Base-by-base conservation (phyloP, 768 basidiomycete species). In the Rhodosporidiobolus odoratus region DNA sequence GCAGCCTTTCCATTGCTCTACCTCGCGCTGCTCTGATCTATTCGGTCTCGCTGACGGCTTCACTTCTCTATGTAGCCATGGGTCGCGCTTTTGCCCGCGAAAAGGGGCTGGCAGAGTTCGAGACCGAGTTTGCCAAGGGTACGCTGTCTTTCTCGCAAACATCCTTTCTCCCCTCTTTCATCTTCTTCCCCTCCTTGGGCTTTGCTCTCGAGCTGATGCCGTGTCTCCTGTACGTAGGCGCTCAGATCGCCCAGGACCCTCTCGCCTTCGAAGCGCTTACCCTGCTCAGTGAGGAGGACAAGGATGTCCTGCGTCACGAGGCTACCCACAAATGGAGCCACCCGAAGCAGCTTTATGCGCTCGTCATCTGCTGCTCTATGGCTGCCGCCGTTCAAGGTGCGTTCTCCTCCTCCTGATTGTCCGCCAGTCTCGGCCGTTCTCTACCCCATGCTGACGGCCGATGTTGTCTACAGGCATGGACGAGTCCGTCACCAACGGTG, bases 11-110 rank as follows among this genome's bases (percentile, higher is more conserved):
- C 37, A 25, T 43, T 53, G 23, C 17, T 17, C 38, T 32, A 0
- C 35, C 17, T 21, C 37, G 82, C 82, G 30, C 78, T 17, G 79
- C 75, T 32, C 96, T 80, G 77, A 86, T 84, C 1, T 61, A 66
- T 78, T 87, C 86, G 74, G 91, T 87, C 57, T n/a, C 54, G 34
- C 5, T 10, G 10, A 53, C 89, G 48, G 13, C 23, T 25, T 78
- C 73, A n/a, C n/a, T n/a, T n/a, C n/a, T n/a, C n/a, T n/a, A n/a
- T n/a, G 27, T 47, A 94, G 83, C 78, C 84, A 87, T 80, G 89
- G 88, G 63, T 83, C 81, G 71, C 91, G 85, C 1, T 91, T 92
- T 91, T 73, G 84, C 86, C 0, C 80, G 79, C 62, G 83, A 75
- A 27, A 79, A 82, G 59, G 80, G 76, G 21, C 78, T 84, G 35